phyloP scores from a whole-genome alignment of 78 protist species.

The Pigoraptor vietnamica region DNA sequence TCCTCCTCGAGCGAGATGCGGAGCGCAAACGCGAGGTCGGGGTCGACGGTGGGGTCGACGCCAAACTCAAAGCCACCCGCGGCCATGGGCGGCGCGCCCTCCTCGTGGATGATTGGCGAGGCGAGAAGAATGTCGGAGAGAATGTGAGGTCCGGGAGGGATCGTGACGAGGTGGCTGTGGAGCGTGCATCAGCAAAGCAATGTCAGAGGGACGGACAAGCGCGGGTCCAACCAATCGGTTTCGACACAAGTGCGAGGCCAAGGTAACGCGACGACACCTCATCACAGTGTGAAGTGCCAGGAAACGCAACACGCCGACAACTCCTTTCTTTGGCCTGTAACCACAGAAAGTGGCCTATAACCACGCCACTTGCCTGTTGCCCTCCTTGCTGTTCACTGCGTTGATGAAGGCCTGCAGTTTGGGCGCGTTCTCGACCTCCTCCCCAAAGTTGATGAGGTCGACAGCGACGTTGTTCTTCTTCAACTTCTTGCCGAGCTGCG shows the following conservation, averaged over 20 bases:
- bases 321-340: too few relatives aligned
- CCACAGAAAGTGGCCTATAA: too few relatives aligned
- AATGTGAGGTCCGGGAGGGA: slow-evolving; percentile 82
- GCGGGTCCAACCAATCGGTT: too few relatives aligned
- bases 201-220: too few relatives aligned
- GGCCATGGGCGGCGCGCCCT: background rate
- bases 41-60: slow-evolving; percentile 61
- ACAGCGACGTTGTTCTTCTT: slow-evolving; percentile 84
- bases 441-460: slow-evolving; percentile 89
- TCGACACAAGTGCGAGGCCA: too few relatives aligned
- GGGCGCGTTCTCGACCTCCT: slow-evolving; percentile 59
- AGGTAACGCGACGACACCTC: too few relatives aligned
- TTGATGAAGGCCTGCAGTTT: slow-evolving; percentile 76
- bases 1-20: slow-evolving; percentile 86
- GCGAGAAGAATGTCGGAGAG: slow-evolving; percentile 70
- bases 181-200: too few relatives aligned
- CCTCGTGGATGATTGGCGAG: slow-evolving; percentile 37
- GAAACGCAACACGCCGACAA: too few relatives aligned
- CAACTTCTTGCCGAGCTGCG: slow-evolving; percentile 79
- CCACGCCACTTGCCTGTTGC: slow-evolving; percentile 54
- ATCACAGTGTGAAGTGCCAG: too few relatives aligned
- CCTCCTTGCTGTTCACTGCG: slow-evolving; percentile 80
- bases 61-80: slow-evolving; percentile 43
- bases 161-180: slow-evolving; percentile 62
- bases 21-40: slow-evolving; percentile 84